These are phyloP conservation scores for Fusarium denticulatum DNA, from an alignment of 2,329 filamentous ascomycete genomes.

Conservation along the genomic window DNA sequence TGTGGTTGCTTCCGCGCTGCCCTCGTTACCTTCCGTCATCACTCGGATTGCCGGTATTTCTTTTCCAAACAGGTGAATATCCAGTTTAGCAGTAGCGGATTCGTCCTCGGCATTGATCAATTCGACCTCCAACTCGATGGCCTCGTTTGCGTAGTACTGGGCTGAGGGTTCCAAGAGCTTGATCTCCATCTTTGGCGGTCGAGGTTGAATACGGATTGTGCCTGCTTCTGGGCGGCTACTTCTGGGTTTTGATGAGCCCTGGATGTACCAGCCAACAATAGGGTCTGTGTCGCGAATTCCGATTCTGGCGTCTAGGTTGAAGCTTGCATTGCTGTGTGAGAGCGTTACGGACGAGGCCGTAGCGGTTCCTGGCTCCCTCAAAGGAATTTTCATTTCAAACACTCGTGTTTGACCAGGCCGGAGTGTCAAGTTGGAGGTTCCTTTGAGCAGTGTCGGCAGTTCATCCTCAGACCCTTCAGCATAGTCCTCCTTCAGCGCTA, in stretches of 20 bases:
- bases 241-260: slow-evolving; percentile 55
- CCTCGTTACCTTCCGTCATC: slow-evolving; percentile 48
- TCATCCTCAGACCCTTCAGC: slow-evolving; percentile 42
- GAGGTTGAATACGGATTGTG: slow-evolving; percentile 78
- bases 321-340: slow-evolving; percentile 70
- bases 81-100: slow-evolving; percentile 75
- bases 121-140: slow-evolving; percentile 73
- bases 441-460: slow-evolving; percentile 56
- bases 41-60: slow-evolving; percentile 59
- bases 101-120: slow-evolving; percentile 86
- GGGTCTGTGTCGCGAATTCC: slow-evolving; percentile 57
- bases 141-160: slow-evolving; percentile 88
- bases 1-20: slow-evolving; percentile 46
- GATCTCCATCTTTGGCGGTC: slow-evolving; percentile 91
- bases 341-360: slow-evolving; percentile 72
- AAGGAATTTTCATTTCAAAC: slow-evolving; percentile 75
- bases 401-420: slow-evolving; percentile 73
- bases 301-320: slow-evolving; percentile 74
- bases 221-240: slow-evolving; percentile 61
- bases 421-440: slow-evolving; percentile 72
- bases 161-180: slow-evolving; percentile 68
- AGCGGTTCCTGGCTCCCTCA: slow-evolving; percentile 85
- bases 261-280: slow-evolving; percentile 62
- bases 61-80: slow-evolving; percentile 73
- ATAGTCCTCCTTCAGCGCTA: slow-evolving; percentile 48